Conservation (phyloP, 1,139 yeast species). For the Sugiyamaella grinbergsii region DNA sequence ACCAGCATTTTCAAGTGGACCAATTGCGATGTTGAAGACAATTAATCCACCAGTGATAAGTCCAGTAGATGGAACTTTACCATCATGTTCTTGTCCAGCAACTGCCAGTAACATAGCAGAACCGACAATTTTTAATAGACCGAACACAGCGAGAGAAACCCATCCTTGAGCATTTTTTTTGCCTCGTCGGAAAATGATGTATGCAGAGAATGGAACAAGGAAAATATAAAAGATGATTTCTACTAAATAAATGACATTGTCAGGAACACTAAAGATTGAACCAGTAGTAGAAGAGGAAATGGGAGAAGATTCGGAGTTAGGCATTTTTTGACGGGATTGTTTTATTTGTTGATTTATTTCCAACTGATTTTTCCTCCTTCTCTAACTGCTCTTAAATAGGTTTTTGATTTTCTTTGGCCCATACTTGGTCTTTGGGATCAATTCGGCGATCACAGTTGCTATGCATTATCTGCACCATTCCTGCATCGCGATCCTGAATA, state of each 20-base stretch:
- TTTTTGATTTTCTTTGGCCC: too few species aligned
- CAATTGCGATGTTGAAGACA: constrained; percentile 23
- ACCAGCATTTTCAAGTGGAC: constrained; percentile 26
- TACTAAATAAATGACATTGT: constrained; percentile 19
- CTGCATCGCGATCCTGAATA: background rate
- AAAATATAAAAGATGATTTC: constrained; percentile 20
- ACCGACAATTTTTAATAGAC: constrained; percentile 21
- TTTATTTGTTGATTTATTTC: too few species aligned
- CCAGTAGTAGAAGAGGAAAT: constrained; percentile 7
- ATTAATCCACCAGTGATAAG: constrained; percentile 23
- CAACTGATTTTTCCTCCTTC: too few species aligned
- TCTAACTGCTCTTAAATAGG: too few species aligned
- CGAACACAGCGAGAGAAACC: constrained; percentile 19
- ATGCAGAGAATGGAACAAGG: constrained; percentile 2
- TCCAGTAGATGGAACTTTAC: constrained; percentile 19
- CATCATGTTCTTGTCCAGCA: constrained; percentile 18
- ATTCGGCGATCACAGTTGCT: too few species aligned
- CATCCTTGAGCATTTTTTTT: constrained; percentile 20
- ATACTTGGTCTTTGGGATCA: too few species aligned
- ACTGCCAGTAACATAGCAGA: constrained; percentile 20
- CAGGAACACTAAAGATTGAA: constrained; percentile 19
- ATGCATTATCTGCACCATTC: too few species aligned
- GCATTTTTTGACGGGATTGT: too few species aligned
- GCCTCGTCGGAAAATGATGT: constrained; percentile 16
- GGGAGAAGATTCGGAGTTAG: too few species aligned